phyloP scores from a whole-genome alignment of 768 basidiomycete genomes.

The Imleria badia region DNA sequence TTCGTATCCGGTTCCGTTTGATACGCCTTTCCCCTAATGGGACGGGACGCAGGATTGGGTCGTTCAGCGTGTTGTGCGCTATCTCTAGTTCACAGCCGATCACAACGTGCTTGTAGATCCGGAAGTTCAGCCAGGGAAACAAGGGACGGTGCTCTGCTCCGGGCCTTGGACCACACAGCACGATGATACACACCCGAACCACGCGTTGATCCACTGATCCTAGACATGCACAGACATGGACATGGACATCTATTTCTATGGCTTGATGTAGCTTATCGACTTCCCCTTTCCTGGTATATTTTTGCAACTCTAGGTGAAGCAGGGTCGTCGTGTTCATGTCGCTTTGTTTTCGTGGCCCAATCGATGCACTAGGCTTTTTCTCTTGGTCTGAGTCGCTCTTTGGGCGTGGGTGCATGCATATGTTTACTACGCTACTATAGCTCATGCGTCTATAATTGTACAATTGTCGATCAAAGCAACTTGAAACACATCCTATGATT shows the following conservation, averaged over 20 bases:
- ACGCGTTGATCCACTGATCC: slow-evolving; percentile 5
- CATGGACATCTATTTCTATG: slow-evolving; percentile 10
- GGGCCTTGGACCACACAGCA: background rate
- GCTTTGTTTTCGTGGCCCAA: background rate
- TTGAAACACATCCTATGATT: background rate
- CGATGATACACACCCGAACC: background rate
- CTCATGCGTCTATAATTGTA: background rate
- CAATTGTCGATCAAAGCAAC: background rate
- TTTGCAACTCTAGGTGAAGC: background rate
- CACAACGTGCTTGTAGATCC: slow-evolving; percentile 1
- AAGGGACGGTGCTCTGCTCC: background rate
- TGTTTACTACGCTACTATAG: background rate
- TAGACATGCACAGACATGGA: background rate
- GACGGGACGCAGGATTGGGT: slow-evolving; percentile 1
- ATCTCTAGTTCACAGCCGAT: slow-evolving; percentile 5
- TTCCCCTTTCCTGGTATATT: background rate
- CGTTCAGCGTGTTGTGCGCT: background rate
- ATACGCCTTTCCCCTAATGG: slow-evolving; percentile 2
- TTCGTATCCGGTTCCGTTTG: slow-evolving; percentile 5
- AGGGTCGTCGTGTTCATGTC: background rate
- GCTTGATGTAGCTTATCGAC: slow-evolving; percentile 19
- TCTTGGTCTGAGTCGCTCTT: background rate
- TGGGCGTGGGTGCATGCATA: background rate
- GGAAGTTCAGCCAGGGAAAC: background rate
- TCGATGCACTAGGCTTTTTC: background rate